Evolutionary conservation across 768 basidiomycete species (phyloP), one percentile per base, ranked within the genome.

Genomic region (Suillus hirtellus): DNA sequence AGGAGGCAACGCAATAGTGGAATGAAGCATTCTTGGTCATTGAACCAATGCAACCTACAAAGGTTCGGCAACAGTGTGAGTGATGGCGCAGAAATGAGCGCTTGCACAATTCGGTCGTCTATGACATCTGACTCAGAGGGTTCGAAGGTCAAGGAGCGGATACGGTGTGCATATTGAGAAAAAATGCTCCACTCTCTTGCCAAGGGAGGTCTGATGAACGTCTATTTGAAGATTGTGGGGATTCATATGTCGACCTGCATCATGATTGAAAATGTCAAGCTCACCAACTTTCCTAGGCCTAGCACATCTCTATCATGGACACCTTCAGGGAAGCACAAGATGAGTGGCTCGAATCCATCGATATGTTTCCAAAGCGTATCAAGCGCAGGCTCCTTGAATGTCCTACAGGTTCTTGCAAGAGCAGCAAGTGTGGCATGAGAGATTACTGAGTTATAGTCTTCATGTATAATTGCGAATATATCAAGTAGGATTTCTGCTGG

Each of bases 371-470:
- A 55, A n/a, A 37, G 53, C 3, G 35, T 54, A 14, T 54, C 19
- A 21, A 54, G 53, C n/a, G 35, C 53, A 14, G 53, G 53, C 6
- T 55, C n/a, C 35, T 55, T 55, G 11, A 54, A 54, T 54, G 2
- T n/a, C 34, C 19, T n/a, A n/a, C 53, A 55, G 12, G 53, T 55
- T 55, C 53, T 21, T 14, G 35, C 53, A 14, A 55, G 35, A 37
- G 53, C 53, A 37, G n/a, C 53, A 55, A 21, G 31, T 53, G 52
- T 37, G 35, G 11, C 6, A 37, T 5, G 6, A n/a, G 17, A 11
- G 9, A 10, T 4, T 17, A 9, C 1, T 46, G n/a, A 4, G 27
- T 8, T 31, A 37, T 37, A 37, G 3, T 37, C 53, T 37, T 35
- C 53, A 21, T 37, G 3, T 35, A 37, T 55, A 9, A 3, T 34